Conservation (phyloP, 768 basidiomycete species). For the Leccinum boreale region DNA sequence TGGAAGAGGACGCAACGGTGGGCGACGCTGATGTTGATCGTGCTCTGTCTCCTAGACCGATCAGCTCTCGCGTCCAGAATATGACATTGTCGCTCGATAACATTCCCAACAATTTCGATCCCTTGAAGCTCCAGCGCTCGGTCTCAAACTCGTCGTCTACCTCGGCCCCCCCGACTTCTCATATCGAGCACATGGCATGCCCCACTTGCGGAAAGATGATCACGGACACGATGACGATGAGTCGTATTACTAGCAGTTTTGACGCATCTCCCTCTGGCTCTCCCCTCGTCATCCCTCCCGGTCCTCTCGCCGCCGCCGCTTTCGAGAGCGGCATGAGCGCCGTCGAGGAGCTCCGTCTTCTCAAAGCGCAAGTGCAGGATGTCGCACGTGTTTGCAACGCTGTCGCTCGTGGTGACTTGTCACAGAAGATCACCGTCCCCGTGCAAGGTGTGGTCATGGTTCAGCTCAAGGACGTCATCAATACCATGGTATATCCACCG, state of each 20-base stretch:
- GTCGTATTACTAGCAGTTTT: slow-evolving; percentile 24
- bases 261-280: slow-evolving; percentile 29
- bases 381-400: slow-evolving; percentile 80
- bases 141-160: slow-evolving; percentile 29
- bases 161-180: slow-evolving; percentile 46
- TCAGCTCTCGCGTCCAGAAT: slow-evolving; percentile 32
- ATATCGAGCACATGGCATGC: slow-evolving; percentile 42
- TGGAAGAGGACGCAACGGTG: slow-evolving; percentile 23
- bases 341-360: slow-evolving; percentile 72
- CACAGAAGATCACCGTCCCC: slow-evolving; percentile 75
- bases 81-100: slow-evolving; percentile 54
- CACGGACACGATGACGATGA: slow-evolving; percentile 42
- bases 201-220: slow-evolving; percentile 54
- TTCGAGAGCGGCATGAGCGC: slow-evolving; percentile 62
- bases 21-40: slow-evolving; percentile 25
- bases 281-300: slow-evolving; percentile 49
- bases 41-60: slow-evolving; percentile 20
- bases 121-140: slow-evolving; percentile 31
- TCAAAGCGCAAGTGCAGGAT: slow-evolving; percentile 83
- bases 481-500: slow-evolving; percentile 48
- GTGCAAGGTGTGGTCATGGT: slow-evolving; percentile 80
- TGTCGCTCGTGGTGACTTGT: slow-evolving; percentile 71
- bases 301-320: slow-evolving; percentile 54
- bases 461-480: slow-evolving; percentile 77
- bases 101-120: slow-evolving; percentile 39